A percentile compares a stretch with the other conserved stretches of the same genome.
These are phyloP conservation scores for Auricularia sp. DNA, from an alignment of 768 basidiomycete genomes.

Conservation along the genomic window DNA sequence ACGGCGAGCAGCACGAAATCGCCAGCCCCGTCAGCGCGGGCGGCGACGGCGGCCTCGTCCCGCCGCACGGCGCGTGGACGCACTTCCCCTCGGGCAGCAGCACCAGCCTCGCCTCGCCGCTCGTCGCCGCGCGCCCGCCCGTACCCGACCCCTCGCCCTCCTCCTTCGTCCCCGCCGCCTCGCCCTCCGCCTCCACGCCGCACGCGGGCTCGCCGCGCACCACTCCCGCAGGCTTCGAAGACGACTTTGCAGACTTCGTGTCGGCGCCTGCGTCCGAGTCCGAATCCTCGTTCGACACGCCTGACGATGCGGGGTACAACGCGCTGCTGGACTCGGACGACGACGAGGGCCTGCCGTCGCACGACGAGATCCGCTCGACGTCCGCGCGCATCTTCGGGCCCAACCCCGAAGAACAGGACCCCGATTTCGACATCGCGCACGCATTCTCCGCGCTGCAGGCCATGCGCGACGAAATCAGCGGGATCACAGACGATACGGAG, in stretches of 20 bases:
- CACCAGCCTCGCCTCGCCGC: not conserved
- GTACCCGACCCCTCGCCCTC: not conserved
- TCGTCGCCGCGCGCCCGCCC: not conserved
- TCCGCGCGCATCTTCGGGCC: slow-evolving; percentile 43
- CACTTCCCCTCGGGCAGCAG: not conserved
- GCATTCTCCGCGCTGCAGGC: slow-evolving; percentile 54
- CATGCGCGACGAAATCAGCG: slow-evolving; percentile 66
- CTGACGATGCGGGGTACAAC: slow-evolving; percentile 25
- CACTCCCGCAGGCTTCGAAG: slow-evolving; percentile 43
- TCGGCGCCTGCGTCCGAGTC: slow-evolving; percentile 51
- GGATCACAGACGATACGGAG: slow-evolving; percentile 53
- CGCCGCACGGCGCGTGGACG: not conserved
- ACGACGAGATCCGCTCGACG: slow-evolving; percentile 39
- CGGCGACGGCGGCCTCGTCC: not conserved
- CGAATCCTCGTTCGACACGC: slow-evolving; percentile 47
- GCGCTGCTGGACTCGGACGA: not conserved
- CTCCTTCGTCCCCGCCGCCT: not conserved
- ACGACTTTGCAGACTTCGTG: slow-evolving; percentile 71
- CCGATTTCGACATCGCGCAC: slow-evolving; percentile 48
- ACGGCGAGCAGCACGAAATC: slow-evolving; percentile 13
- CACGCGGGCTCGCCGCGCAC: not conserved
- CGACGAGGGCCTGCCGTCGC: slow-evolving; percentile 31
- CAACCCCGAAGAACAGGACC: slow-evolving; percentile 12
- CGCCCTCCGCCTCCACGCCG: slow-evolving; percentile 1
- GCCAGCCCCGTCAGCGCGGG: not conserved